These are phyloP conservation scores for Ambrosia hybrid DNA, from an alignment of 140 eudicot genomes.

Conservation along the genomic window DNA sequence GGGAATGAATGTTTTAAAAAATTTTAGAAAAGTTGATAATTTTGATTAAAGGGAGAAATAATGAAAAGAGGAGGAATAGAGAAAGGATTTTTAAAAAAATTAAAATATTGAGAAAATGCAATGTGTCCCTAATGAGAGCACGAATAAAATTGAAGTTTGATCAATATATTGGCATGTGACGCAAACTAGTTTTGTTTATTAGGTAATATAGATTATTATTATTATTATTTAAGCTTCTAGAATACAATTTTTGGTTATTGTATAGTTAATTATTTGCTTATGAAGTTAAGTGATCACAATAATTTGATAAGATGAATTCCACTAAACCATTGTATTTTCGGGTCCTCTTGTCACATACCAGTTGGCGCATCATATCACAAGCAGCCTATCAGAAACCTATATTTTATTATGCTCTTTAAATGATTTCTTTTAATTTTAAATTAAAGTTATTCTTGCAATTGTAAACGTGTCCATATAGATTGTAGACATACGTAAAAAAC, in stretches of 20 bases:
- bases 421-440: neutral
- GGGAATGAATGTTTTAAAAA: too few relatives aligned
- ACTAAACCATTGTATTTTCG: conserved; percentile 43
- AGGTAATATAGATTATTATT: neutral
- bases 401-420: neutral
- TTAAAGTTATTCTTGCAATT: neutral
- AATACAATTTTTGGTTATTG: conserved; percentile 12
- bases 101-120: too few relatives aligned
- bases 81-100: too few relatives aligned
- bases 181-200: too few relatives aligned
- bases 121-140: too few relatives aligned
- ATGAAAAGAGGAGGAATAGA: too few relatives aligned
- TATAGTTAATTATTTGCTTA: conserved; percentile 37
- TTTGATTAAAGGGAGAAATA: too few relatives aligned
- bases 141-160: too few relatives aligned
- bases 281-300: conserved; percentile 44
- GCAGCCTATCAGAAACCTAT: conserved; percentile 20
- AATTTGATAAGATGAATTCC: conserved; percentile 51
- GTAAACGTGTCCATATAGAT: neutral
- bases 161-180: too few relatives aligned
- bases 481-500: neutral
- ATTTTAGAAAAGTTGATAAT: too few relatives aligned
- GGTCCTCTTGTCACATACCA: conserved; percentile 37
- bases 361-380: conserved; percentile 43
- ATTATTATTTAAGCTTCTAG: neutral